Conservation (phyloP, 805 yeast species). For the Yarrowia bubula region DNA sequence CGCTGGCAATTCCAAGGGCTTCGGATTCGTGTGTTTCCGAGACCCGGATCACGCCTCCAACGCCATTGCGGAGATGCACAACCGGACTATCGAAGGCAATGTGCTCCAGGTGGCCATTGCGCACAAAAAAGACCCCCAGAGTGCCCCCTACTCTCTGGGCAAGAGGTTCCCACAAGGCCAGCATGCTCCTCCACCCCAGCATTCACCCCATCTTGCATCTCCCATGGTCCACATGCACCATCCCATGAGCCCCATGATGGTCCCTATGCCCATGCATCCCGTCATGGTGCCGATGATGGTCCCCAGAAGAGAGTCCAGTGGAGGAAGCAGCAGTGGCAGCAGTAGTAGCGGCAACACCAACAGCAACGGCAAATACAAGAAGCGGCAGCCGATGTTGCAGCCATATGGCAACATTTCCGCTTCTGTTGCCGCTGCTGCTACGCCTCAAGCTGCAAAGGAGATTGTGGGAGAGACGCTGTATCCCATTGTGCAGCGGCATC, state of each 20-base stretch:
- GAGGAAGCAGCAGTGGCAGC: neutral
- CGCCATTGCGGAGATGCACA: slow-evolving; percentile 66
- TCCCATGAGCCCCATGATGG: neutral
- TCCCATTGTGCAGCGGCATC: slow-evolving; percentile 76
- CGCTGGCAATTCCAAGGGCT: slow-evolving; percentile 62
- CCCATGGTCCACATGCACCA: neutral
- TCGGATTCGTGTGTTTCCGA: slow-evolving; percentile 77
- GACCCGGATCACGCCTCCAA: slow-evolving; percentile 62
- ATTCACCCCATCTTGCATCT: neutral
- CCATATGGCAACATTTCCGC: slow-evolving; percentile 47
- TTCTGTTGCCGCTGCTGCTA: slow-evolving; percentile 45
- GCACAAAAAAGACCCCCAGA: slow-evolving; percentile 49
- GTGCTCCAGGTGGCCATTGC: slow-evolving; percentile 71
- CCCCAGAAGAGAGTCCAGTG: neutral
- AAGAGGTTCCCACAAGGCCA: neutral
- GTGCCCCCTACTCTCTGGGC: neutral
- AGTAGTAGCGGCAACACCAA: neutral
- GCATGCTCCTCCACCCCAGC: neutral
- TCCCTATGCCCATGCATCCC: neutral
- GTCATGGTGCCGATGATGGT: neutral
- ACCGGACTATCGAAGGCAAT: slow-evolving; percentile 50
- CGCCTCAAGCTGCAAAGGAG: slow-evolving; percentile 45
- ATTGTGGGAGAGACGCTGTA: slow-evolving; percentile 84
- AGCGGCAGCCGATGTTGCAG: slow-evolving; percentile 12
- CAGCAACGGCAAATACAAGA: slow-evolving; percentile 28